Base-by-base conservation (phyloP, 78 protist species). In the Tieghemostelium lacteum region DNA sequence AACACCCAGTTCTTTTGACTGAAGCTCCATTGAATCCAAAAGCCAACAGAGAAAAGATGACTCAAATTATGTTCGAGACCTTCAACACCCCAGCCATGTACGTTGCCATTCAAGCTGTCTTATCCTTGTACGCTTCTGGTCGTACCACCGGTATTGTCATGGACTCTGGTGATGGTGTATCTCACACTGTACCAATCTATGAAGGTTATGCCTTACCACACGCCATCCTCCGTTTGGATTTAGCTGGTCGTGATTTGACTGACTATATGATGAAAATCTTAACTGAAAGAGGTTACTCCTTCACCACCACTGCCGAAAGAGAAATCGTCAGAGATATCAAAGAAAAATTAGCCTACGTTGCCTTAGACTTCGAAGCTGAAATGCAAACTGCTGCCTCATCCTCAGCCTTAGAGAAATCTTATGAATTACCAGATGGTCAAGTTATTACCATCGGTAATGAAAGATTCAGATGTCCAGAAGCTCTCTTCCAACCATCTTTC, bases 51-150 rank as follows among this genome's bases (percentile, higher is more conserved):
- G 99, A 98, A 92, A 92, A 92, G 80, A 95, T 97, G 97, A 74
- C 95, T 36, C 94, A 98, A 86, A 93, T 97, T 91, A 87, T 99
- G 97, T 98, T 99, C 75, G 99, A 99, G 80, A 96, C 99, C 55
- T 97, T 97, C 98, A 95, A 97, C 92, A 73, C 93, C 63, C 99
- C 99, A 37, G 98, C 97, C 62, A 61, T 95, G 80, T 95, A 65
- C 89, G 61, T 97, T 33, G 63, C 89, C 33, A 64, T 80, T 28
- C 94, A 96, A 73, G 98, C 98, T 34, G 99, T 97, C 17, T 93
- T 97, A 10, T 71, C 98, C 10, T 93, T 98, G 24, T 96, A 95
- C 87, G 98, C 98, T 17, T 87, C 95, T 8, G 99, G 98, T 33
- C 80, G 95, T 16, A 93, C 96, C 58, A 93, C 97, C 39, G 98